These are phyloP conservation scores for Catunica adiposa DNA, from an alignment of 2,329 filamentous ascomycete genomes.

Conservation along the genomic window DNA sequence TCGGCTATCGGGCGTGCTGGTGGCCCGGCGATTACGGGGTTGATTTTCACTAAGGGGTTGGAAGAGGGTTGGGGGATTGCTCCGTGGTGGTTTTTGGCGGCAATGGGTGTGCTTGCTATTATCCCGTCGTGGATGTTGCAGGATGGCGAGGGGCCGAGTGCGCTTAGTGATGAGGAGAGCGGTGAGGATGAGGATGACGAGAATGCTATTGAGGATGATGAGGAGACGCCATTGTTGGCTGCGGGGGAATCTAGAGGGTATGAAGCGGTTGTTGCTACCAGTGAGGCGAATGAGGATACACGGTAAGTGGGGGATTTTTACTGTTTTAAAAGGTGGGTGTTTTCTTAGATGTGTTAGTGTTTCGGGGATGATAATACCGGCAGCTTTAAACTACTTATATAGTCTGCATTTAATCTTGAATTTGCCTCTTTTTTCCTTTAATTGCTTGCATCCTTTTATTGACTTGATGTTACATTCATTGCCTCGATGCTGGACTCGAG, in stretches of 20 bases:
- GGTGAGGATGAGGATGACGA: constrained; percentile 18
- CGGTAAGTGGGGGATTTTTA: no score
- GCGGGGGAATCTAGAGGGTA: not conserved
- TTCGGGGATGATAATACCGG: no score
- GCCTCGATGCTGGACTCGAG: no score
- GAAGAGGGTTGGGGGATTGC: constrained; percentile 59
- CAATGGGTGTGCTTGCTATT: constrained; percentile 45
- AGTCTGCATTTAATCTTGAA: no score
- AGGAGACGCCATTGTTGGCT: constrained; percentile 11
- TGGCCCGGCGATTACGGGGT: constrained; percentile 60
- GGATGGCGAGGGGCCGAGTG: constrained; percentile 52
- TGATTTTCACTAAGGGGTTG: constrained; percentile 59
- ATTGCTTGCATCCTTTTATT: no score
- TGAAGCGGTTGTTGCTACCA: not conserved
- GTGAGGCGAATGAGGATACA: no score
- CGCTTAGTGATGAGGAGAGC: constrained; percentile 22
- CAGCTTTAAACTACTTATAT: no score
- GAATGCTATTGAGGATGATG: constrained; percentile 8
- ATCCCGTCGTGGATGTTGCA: constrained; percentile 59
- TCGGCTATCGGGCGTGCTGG: constrained; percentile 63
- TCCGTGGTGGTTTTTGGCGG: constrained; percentile 65
- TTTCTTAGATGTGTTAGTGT: no score
- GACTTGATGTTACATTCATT: no score
- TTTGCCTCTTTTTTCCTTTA: no score
- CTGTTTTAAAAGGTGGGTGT: no score